Evolutionary conservation across 164 flowering plant species (phyloP), one percentile per base, ranked within the genome.

Genomic region (Berberis vulgaris): DNA sequence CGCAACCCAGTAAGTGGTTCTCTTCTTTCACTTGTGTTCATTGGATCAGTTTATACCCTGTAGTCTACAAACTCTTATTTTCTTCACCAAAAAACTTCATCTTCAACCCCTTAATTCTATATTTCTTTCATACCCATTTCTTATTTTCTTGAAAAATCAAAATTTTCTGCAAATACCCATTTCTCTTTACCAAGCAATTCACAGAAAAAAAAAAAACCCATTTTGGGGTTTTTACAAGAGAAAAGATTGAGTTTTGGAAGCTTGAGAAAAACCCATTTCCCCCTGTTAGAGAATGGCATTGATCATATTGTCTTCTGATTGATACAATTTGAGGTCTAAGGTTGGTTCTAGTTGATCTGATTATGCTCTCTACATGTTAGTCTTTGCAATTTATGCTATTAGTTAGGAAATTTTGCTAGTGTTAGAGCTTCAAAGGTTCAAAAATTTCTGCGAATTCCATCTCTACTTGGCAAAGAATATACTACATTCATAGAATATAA

Each of bases 301-400:
- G 26, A 26, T 26, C 26, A 26, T 26, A 26, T 74, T 75, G 43
- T 81, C 98, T 7, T 86, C 91, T 57, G 98, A 91, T 64, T 26
- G 26, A 26, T 26, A 26, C 26, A 26, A 26, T 26, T 26, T 26
- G 26, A 26, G 26, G 26, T 26, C 26, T 26, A 26, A 26, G 26
- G 26, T 26, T 26, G 26, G 26, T 26, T 26, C 26, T 26, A 26
- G 26, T 26, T 26, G 26, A 26, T 26, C 26, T 26, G 26, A 26
- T 26, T 26, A 26, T 26, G 26, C 26, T 26, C 26, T 26, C 26
- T 26, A 26, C 26, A 26, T 26, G 26, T 26, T 26, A 26, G 26
- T 26, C 26, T 26, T 26, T 26, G 26, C 26, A 26, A 26, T 26
- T 26, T 26, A 26, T 26, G 26, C 26, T 26, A 26, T 26, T 26